phyloP scores from a whole-genome alignment of 768 basidiomycete genomes.

The Auricularia cornea region DNA sequence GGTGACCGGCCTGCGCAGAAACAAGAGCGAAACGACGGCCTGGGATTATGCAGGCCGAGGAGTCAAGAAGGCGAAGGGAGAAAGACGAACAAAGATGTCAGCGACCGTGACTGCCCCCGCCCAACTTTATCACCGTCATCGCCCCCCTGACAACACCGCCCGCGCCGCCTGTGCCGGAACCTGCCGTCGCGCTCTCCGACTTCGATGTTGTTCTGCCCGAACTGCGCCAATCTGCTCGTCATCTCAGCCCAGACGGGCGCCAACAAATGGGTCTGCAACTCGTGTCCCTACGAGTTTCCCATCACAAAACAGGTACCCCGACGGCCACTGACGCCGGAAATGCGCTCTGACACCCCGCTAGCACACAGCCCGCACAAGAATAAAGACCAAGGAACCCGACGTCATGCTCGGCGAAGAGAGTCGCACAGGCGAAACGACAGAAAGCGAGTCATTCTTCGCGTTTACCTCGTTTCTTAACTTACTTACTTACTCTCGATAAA shows the following conservation, averaged over 20 bases:
- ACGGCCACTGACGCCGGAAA: background rate
- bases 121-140: background rate
- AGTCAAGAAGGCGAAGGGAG: background rate
- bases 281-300: slow-evolving; percentile 93
- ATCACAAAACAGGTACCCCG: slow-evolving; percentile 67
- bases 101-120: background rate
- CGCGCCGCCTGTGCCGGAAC: background rate
- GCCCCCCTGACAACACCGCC: background rate
- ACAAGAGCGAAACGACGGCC: background rate
- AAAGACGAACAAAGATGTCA: background rate
- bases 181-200: background rate
- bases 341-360: slow-evolving; percentile 19
- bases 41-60: too few relatives aligned
- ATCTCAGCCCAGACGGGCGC: slow-evolving; percentile 70
- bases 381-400: slow-evolving; percentile 87
- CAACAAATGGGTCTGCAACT: slow-evolving; percentile 90
- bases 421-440: slow-evolving; percentile 87
- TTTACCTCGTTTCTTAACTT: too few relatives aligned
- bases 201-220: slow-evolving; percentile 90
- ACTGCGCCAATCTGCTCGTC: slow-evolving; percentile 80
- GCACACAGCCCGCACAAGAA: slow-evolving; percentile 85
- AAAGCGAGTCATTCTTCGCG: slow-evolving; percentile 39
- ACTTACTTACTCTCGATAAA: background rate
- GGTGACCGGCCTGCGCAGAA: slow-evolving; percentile 8
- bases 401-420: slow-evolving; percentile 92